Evolutionary conservation across 768 basidiomycete genomes (phyloP), one percentile per base, ranked within the genome.

Genomic region (Tulasnella sp.): DNA sequence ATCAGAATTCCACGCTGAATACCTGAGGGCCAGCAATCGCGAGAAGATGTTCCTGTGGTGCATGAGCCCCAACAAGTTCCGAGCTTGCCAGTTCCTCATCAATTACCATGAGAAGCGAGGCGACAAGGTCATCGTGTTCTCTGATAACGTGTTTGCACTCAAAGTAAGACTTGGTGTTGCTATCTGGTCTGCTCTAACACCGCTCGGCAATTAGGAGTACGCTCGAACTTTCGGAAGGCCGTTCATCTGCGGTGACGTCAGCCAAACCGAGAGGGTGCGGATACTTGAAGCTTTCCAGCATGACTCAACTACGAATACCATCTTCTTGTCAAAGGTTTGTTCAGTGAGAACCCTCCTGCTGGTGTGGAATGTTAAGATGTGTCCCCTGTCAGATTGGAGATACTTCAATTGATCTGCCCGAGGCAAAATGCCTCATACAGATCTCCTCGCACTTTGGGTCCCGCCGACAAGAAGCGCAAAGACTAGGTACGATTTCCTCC

Each of bases 41-140:
- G 95, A 96, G 80, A 89, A 92, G 75, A 97, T 97, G 88, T 84
- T 99, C 44, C 83, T 99, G 6, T 98, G 98, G 78, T 98, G 94
- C 85, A 99, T 98, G 97, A 99, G 99, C 78, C 97, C 97, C 14
- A 94, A 92, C 79, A 99, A 99, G 83, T 98, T 99, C 80, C 97
- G 99, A 80, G 94, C 96, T 17, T 98, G 96, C 79, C 97, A 99
- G 77, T 99, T 97, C 80, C 83, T 99, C 75, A 98, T 99, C 83
- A 92, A 95, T 78, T 98, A 95, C 76, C 97, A 99, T 78, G 97
- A 99, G 81, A 89, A 90, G 76, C 86, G 97, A 76, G 97, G 97
- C 7, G 97, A 99, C 82, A 99, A 99, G 82, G 93, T 98, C 76
- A 99, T 99, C 75, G 97, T 99, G 1, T 99, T 99, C 78, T 98